A percentile compares a stretch with the other conserved stretches of the same genome.
phyloP scores from a whole-genome alignment of 371 early-diverging fungal genomes.

The Mortierella sp. region DNA sequence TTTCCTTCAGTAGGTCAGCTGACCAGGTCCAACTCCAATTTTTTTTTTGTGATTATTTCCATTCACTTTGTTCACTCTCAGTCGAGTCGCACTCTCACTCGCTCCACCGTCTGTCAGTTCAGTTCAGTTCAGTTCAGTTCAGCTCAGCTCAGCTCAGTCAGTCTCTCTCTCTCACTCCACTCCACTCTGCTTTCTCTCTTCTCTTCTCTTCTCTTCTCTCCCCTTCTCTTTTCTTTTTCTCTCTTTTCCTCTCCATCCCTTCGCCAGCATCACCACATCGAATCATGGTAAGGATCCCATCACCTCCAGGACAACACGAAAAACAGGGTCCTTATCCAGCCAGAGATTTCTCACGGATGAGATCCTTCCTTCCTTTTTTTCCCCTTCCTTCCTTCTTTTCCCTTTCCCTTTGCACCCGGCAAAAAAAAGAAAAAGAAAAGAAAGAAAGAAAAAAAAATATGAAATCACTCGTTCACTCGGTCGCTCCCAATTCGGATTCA shows the following conservation, averaged over 20 bases:
- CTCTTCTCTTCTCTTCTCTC: not conserved
- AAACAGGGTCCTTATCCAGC: not conserved
- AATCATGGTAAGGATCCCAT: conserved; percentile 6
- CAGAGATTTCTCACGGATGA: conserved; percentile 7
- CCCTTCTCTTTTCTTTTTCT: conserved; percentile 1
- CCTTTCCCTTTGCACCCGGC: not conserved
- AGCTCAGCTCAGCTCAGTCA: no score
- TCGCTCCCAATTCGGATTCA: no score
- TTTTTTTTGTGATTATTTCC: conserved; percentile 10
- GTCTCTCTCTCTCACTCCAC: no score
- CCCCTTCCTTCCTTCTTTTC: not conserved
- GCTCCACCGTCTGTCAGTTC: no score
- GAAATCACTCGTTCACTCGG: no score
- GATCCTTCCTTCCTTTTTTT: not conserved
- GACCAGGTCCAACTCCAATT: no score
- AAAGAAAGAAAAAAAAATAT: no score
- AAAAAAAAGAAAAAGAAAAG: no score
- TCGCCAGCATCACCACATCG: no score
- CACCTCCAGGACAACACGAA: not conserved
- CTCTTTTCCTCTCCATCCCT: conserved; percentile 1
- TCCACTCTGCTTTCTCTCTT: conserved; percentile 3
- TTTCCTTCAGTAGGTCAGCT: conserved; percentile 23
- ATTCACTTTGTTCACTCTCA: not conserved
- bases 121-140: no score
- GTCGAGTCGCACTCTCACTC: no score